Evolutionary conservation across 371 early-diverging fungal genomes (phyloP), one percentile per base, ranked within the genome.

Genomic region (Saksenaea vasiformis): DNA sequence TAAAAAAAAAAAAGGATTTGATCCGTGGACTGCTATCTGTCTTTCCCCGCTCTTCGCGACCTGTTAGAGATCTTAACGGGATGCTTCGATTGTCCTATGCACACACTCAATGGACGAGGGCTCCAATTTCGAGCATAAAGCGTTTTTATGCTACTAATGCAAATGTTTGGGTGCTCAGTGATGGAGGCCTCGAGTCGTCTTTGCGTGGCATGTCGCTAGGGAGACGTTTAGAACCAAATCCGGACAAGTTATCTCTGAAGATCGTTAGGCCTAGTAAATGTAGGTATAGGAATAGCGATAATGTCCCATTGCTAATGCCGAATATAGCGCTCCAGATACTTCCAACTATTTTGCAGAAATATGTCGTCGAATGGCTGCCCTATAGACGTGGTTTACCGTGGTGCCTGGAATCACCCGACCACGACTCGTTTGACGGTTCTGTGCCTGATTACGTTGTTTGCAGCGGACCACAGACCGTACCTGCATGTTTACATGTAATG

Each of bases 381-480:
- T 14, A 47, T 34, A 47, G n/a, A 34, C 22, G 22, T 27, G 47
- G 38, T 28, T 41, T 70, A 17, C 79, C 80, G 3, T 79, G 80
- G 80, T 79, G 69, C 60, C 56, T 79, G 39, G 44, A 63, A 44
- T 41, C 65, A 10, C 28, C 56, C 9, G 56, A 70, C 3, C 17
- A 22, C 10, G 51, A 47, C 22, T 22, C 27, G 5, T 36, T 19
- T 26, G 56, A 60, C 10, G 38, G 55, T 51, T 26, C 61, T 13
- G 31, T 27, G 13, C 75, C 80, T 7, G 80, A 76, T 56, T 79
- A 71, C 54, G 58, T 76, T 51, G 55, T 79, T 36, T 55, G 74
- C 22, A 73, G 71, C 54, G 76, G 78, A 26, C 65, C 67, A 24
- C 58, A 70, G 43, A 70, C 78, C 15, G 63, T 80, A 37, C 72